phyloP scores from a whole-genome alignment of 441 rosid species.

The Aquilaria agallochum region DNA sequence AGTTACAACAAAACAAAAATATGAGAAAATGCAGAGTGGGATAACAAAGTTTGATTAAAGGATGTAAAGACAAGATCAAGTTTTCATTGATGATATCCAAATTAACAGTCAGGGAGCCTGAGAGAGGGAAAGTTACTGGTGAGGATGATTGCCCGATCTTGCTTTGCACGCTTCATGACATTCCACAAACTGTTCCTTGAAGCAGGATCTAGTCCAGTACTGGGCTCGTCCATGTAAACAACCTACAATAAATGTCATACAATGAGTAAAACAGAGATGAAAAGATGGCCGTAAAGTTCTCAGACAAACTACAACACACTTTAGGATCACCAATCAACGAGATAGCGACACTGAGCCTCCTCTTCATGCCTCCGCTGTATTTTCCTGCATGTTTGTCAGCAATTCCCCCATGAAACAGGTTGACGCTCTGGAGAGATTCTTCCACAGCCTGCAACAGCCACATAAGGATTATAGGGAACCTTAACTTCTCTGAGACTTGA shows the following conservation, averaged over 20 bases:
- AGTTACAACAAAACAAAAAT: no score
- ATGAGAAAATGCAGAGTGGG: not conserved
- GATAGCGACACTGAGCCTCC: constrained; percentile 96
- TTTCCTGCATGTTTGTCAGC: constrained; percentile 85
- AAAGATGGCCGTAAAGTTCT: not conserved
- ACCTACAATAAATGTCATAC: constrained; percentile 44
- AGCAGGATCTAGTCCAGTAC: constrained; percentile 97
- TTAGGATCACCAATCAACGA: constrained; percentile 94
- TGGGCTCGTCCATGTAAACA: constrained; percentile 97
- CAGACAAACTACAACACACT: constrained; percentile 32
- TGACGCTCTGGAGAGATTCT: constrained; percentile 77
- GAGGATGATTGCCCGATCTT: constrained; percentile 80
- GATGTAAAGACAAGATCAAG: no score
- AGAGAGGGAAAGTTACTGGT: constrained; percentile 52
- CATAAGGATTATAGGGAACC: not conserved
- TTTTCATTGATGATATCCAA: no score
- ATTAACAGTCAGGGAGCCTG: not conserved
- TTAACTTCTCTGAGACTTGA: no score
- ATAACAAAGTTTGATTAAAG: no score
- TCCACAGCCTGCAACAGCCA: constrained; percentile 69
- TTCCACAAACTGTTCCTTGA: constrained; percentile 90
- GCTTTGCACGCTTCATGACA: constrained; percentile 84
- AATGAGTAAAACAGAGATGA: constrained; percentile 8
- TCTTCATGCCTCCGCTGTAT: constrained; percentile 98
- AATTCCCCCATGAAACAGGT: constrained; percentile 78